Evolutionary conservation across 768 basidiomycete species (phyloP).

Genomic region (Lactarius vividus): DNA sequence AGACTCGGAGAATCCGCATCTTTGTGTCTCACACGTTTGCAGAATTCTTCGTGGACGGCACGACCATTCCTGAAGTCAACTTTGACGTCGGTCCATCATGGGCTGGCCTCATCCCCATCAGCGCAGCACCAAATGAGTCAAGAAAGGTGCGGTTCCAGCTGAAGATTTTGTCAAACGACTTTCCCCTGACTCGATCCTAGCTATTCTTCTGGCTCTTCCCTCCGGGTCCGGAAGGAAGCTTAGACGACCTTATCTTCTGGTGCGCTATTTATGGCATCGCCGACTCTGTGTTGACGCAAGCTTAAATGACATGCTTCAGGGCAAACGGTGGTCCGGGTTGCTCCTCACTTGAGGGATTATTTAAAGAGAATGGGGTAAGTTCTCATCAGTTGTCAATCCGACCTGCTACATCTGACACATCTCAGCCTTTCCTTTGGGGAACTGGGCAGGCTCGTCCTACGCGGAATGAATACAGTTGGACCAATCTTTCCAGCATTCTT

Average conservation of each 20-base stretch:
- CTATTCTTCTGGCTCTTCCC: constrained; percentile 87
- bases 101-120: constrained; percentile 73
- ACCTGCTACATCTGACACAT: background rate
- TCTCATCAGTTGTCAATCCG: constrained; percentile 18
- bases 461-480: constrained; percentile 70
- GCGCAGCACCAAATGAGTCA: constrained; percentile 55
- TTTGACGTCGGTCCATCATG: constrained; percentile 76
- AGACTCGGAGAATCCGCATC: background rate
- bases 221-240: constrained; percentile 66
- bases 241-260: constrained; percentile 78
- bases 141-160: constrained; percentile 49
- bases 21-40: background rate
- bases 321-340: constrained; percentile 82
- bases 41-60: constrained; percentile 74
- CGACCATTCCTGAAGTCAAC: constrained; percentile 60
- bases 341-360: constrained; percentile 65
- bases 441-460: constrained; percentile 62
- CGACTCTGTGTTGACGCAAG: background rate
- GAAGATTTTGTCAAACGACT: background rate
- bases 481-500: constrained; percentile 70
- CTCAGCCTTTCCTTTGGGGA: constrained; percentile 66
- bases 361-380: constrained; percentile 74
- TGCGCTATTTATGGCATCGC: constrained; percentile 33
- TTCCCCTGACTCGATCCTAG: constrained; percentile 36
- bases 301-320: constrained; percentile 38